Conservation (phyloP, 2,329 filamentous ascomycete species). For the Talaromyces sp. region DNA sequence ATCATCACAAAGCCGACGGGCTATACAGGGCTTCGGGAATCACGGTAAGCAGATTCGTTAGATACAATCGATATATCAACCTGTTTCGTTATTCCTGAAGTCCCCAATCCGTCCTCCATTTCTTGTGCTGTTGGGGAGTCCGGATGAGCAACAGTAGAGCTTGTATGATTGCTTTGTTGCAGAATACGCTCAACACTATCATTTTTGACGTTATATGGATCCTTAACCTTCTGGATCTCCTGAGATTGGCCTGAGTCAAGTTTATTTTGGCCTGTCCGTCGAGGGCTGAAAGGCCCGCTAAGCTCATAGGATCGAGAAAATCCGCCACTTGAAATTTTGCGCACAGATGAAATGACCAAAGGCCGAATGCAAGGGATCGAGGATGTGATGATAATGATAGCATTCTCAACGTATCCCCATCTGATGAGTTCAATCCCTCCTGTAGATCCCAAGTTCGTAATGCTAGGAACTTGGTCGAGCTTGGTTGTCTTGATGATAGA, state of each 20-base stretch:
- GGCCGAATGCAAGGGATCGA: constrained; percentile 35
- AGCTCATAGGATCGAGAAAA: constrained; percentile 33
- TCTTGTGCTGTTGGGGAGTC: constrained; percentile 10
- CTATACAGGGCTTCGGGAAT: background rate
- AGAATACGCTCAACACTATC: constrained; percentile 33
- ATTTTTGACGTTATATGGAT: constrained; percentile 18
- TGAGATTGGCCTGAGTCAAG: constrained; percentile 20
- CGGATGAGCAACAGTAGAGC: constrained; percentile 8
- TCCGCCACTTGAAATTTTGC: constrained; percentile 31
- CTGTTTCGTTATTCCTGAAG: constrained; percentile 31
- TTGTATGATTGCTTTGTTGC: constrained; percentile 12
- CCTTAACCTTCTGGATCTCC: constrained; percentile 14
- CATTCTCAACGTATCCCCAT: constrained; percentile 34
- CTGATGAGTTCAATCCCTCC: constrained; percentile 31
- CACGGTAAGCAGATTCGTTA: background rate
- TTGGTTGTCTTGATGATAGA: constrained; percentile 37
- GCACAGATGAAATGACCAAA: constrained; percentile 33
- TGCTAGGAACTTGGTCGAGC: constrained; percentile 26
- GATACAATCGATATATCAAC: constrained; percentile 25
- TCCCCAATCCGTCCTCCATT: constrained; percentile 20
- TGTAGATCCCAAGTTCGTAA: constrained; percentile 30
- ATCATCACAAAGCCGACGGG: no score
- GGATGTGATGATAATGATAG: constrained; percentile 35
- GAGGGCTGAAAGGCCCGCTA: constrained; percentile 24
- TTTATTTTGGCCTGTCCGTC: constrained; percentile 20